phyloP scores from a whole-genome alignment of 2,329 filamentous ascomycete species.

The Verticillium klebahnii region DNA sequence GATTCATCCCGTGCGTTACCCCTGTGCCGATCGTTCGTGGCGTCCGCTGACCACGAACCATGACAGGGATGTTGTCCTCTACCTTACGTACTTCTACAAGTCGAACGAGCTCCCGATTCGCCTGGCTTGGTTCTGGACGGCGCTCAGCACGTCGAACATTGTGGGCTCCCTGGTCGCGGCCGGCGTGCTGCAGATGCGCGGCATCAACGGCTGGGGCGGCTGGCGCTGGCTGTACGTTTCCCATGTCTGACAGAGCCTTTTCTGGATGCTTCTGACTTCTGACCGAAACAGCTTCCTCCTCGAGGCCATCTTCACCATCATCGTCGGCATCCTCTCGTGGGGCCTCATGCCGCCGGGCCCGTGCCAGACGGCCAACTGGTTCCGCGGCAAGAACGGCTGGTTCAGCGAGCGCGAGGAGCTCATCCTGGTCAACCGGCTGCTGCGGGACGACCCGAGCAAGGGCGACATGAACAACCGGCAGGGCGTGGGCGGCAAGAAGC shows the following conservation, averaged over 20 bases:
- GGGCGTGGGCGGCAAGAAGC: conserved; percentile 35
- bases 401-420: conserved; percentile 56
- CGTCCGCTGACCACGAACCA: neutral
- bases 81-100: conserved; percentile 27
- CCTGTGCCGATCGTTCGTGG: neutral
- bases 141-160: conserved; percentile 18
- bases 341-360: conserved; percentile 41
- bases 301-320: conserved; percentile 39
- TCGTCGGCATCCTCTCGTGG: conserved; percentile 38
- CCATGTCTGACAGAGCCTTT: neutral
- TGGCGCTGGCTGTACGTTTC: conserved; percentile 35
- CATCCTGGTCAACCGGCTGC: conserved; percentile 57
- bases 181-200: conserved; percentile 28
- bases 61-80: conserved; percentile 21
- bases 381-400: conserved; percentile 55
- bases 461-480: conserved; percentile 59
- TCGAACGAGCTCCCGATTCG: conserved; percentile 22
- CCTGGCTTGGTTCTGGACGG: conserved; percentile 25
- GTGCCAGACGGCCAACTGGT: conserved; percentile 49
- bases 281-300: conserved; percentile 38
- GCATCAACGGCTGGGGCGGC: conserved; percentile 28
- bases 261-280: neutral
- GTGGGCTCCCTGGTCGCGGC: conserved; percentile 43
- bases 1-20: conserved; percentile 39
- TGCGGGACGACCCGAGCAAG: conserved; percentile 57